Percentiles rank a stretch among this genome's conserved stretches.
phyloP scores from a whole-genome alignment of 2,329 filamentous ascomycete genomes.

The Hymenoscyphus infarciens region DNA sequence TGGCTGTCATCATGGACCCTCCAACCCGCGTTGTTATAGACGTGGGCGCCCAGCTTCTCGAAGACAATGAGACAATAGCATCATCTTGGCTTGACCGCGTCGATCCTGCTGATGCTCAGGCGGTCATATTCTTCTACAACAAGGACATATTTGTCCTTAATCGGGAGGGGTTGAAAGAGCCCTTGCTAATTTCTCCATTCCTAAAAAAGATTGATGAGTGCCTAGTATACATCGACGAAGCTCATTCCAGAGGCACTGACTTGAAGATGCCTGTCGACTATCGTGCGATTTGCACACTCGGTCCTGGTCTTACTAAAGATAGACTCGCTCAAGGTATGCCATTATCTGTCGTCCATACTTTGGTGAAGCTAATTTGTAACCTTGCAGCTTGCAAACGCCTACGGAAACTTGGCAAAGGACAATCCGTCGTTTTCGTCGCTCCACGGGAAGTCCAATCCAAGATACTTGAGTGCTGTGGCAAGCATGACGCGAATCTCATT shows the following conservation, averaged over 20 bases:
- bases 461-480: not conserved
- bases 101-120: constrained; percentile 34
- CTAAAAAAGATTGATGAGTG: constrained; percentile 53
- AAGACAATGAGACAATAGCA: constrained; percentile 56
- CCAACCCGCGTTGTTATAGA: constrained; percentile 60
- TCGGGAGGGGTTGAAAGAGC: constrained; percentile 42
- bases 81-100: constrained; percentile 46
- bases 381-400: constrained; percentile 68
- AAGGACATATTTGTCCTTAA: constrained; percentile 54
- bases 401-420: constrained; percentile 58
- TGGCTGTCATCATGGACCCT: constrained; percentile 40
- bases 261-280: constrained; percentile 56
- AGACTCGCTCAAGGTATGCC: constrained; percentile 54
- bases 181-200: constrained; percentile 56
- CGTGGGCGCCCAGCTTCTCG: constrained; percentile 66
- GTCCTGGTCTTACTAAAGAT: constrained; percentile 64
- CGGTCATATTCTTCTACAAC: constrained; percentile 55
- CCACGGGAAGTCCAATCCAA: not conserved
- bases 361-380: constrained; percentile 37
- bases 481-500: not conserved
- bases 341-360: not conserved
- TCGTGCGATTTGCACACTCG: constrained; percentile 64
- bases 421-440: not conserved
- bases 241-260: constrained; percentile 68
- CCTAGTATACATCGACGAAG: constrained; percentile 66